Conservation (phyloP, 805 yeast species). For the Scheffersomyces coipomensis region DNA sequence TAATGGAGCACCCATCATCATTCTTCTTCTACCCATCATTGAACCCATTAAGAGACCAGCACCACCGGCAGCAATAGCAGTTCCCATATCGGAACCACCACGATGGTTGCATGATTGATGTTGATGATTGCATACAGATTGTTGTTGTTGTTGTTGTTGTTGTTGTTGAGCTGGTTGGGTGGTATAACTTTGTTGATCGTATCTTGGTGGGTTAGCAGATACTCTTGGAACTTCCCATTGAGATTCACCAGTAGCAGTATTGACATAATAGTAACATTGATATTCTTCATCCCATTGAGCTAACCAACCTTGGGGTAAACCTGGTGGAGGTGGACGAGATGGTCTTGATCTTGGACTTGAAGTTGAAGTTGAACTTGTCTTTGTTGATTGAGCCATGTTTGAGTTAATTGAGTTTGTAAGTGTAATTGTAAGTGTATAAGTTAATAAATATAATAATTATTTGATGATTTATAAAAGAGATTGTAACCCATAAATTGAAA, state of each 20-base stretch:
- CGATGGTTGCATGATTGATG: not conserved
- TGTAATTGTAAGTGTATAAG: too few species aligned
- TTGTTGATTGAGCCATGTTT: too few species aligned
- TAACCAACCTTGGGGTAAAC: slow-evolving; percentile 30
- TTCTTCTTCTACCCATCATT: not conserved
- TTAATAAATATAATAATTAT: too few species aligned
- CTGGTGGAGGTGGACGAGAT: slow-evolving; percentile 7
- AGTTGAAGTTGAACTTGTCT: too few species aligned
- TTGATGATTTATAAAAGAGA: too few species aligned
- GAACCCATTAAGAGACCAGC: not conserved
- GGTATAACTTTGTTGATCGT: slow-evolving; percentile 4
- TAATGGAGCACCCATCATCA: not conserved
- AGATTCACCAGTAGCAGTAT: slow-evolving; percentile 22
- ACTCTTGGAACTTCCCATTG: slow-evolving; percentile 27
- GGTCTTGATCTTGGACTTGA: too few species aligned
- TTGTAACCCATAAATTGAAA: too few species aligned
- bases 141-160: not conserved
- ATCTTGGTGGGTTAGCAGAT: slow-evolving; percentile 4
- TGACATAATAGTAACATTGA: slow-evolving; percentile 23
- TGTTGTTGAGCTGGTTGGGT: not conserved
- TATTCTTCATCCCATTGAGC: slow-evolving; percentile 35
- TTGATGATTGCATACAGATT: not conserved
- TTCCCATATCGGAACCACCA: not conserved
- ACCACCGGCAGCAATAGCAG: not conserved
- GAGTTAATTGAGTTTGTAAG: too few species aligned